phyloP scores from a whole-genome alignment of 805 yeast species.

The Metschnikowia gelsemii region DNA sequence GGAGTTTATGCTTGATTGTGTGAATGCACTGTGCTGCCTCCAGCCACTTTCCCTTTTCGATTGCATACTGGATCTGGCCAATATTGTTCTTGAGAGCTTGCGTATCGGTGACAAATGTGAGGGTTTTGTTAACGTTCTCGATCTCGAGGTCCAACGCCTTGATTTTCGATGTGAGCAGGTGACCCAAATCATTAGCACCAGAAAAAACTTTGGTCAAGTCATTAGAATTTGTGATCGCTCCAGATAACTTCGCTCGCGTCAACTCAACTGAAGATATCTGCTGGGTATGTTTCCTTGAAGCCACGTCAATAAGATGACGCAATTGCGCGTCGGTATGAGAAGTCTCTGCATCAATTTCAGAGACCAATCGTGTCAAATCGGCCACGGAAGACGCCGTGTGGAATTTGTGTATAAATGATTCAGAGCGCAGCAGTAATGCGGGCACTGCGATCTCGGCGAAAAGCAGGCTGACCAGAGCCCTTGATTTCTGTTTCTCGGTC shows the following conservation, averaged over 20 bases:
- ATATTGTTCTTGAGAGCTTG: slow-evolving; percentile 66
- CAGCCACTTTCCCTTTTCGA: slow-evolving; percentile 68
- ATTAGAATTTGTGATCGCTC: slow-evolving; percentile 57
- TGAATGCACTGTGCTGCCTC: slow-evolving; percentile 71
- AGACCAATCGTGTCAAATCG: slow-evolving; percentile 30
- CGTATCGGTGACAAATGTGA: slow-evolving; percentile 62
- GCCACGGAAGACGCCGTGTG: slow-evolving; percentile 26
- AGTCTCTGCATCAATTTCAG: slow-evolving; percentile 29
- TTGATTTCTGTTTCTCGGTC: slow-evolving; percentile 1
- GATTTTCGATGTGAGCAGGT: slow-evolving; percentile 66
- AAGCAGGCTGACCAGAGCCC: slow-evolving; percentile 11
- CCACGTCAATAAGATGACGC: slow-evolving; percentile 24
- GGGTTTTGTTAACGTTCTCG: slow-evolving; percentile 58
- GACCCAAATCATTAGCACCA: slow-evolving; percentile 64
- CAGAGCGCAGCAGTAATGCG: slow-evolving; percentile 11
- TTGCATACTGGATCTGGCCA: slow-evolving; percentile 62
- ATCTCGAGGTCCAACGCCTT: slow-evolving; percentile 69
- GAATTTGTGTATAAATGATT: slow-evolving; percentile 15
- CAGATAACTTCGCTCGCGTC: slow-evolving; percentile 60
- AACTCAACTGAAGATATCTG: slow-evolving; percentile 54
- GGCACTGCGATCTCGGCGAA: slow-evolving; percentile 15
- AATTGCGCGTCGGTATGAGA: slow-evolving; percentile 28
- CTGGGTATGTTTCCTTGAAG: slow-evolving; percentile 33
- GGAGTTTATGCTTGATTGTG: slow-evolving; percentile 43
- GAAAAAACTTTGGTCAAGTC: slow-evolving; percentile 53